phyloP scores from a whole-genome alignment of 169 alveolate species.

The Plasmodium yoelii region DNA sequence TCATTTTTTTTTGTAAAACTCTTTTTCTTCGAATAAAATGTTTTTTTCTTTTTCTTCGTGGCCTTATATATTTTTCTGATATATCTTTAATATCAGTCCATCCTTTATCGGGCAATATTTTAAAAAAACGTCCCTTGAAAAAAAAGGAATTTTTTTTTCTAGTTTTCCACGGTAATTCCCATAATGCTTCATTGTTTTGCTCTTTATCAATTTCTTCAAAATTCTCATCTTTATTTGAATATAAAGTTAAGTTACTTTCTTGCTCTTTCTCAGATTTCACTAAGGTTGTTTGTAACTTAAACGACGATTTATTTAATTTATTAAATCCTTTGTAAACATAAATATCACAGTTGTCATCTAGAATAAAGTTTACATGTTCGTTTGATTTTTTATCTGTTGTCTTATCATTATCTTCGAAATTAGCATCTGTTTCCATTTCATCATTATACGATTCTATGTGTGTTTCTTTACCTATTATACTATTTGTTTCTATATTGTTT shows the following conservation, averaged over 20 bases:
- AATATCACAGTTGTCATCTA: conserved; percentile 69
- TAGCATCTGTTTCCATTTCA: background rate
- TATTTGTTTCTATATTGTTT: background rate
- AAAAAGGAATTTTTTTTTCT: conserved; percentile 54
- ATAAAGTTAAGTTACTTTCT: conserved; percentile 24
- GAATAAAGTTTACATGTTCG: conserved; percentile 21
- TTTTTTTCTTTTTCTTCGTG: conserved; percentile 71
- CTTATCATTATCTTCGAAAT: background rate
- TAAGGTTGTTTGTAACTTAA: conserved; percentile 43
- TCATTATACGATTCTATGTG: background rate
- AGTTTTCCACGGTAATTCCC: conserved; percentile 73
- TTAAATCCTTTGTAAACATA: conserved; percentile 56
- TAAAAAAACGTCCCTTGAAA: conserved; percentile 71
- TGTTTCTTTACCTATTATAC: background rate
- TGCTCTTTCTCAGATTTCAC: conserved; percentile 38
- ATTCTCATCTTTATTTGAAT: conserved; percentile 8
- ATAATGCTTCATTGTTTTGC: conserved; percentile 28
- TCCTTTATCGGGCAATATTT: conserved; percentile 55
- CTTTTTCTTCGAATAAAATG: conserved; percentile 67
- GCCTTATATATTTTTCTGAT: conserved; percentile 61
- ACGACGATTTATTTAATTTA: conserved; percentile 49
- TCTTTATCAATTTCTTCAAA: conserved; percentile 56
- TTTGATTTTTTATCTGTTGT: background rate
- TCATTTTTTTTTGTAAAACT: conserved; percentile 74
- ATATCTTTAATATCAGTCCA: conserved; percentile 72